Conservation (phyloP, 306 rosid genomes). For the Corylus americana region DNA sequence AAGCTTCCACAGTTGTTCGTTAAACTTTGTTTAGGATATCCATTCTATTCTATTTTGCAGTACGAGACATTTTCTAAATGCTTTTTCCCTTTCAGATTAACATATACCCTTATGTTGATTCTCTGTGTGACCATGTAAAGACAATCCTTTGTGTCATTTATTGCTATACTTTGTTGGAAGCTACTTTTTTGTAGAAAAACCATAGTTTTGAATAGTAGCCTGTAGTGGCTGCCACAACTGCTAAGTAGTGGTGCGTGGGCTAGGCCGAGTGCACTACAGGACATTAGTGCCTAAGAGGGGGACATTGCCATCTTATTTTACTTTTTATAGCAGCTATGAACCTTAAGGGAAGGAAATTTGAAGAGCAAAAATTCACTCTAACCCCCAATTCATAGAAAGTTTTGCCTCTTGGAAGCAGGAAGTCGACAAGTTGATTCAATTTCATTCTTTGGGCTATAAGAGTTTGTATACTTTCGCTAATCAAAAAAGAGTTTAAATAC, state of each 20-base stretch:
- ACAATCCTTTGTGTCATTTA: neutral
- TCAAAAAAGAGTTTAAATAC: neutral
- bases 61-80: neutral
- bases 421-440: neutral
- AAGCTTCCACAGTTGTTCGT: neutral
- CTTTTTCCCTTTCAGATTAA: neutral
- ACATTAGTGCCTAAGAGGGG: neutral
- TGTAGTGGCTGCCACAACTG: neutral
- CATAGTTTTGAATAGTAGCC: neutral
- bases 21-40: neutral
- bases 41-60: neutral
- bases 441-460: constrained; percentile 1
- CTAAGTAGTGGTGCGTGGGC: neutral
- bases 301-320: neutral
- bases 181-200: neutral
- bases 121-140: neutral
- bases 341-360: neutral
- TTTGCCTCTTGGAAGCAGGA: neutral
- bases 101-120: neutral
- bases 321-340: neutral
- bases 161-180: neutral
- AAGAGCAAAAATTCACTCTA: neutral
- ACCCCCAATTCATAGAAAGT: neutral
- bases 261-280: neutral
- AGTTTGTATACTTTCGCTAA: neutral